These are phyloP conservation scores for Aspergillus wentii DNA, from an alignment of 495 filamentous ascomycete species.

Conservation along the genomic window DNA sequence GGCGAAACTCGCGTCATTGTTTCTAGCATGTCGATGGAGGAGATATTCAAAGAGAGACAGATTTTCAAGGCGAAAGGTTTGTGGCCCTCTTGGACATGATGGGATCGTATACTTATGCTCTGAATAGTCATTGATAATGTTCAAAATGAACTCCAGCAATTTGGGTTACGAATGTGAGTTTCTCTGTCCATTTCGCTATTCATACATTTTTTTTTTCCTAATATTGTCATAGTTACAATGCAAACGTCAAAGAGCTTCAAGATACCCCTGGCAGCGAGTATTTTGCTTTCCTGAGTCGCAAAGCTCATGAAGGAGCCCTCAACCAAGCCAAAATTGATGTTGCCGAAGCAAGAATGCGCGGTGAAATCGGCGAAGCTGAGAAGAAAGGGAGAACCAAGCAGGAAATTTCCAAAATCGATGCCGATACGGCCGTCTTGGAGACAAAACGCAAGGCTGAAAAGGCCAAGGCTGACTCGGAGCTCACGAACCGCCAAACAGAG, in stretches of 20 bases:
- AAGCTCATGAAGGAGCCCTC: constrained; percentile 76
- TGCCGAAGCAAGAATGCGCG: constrained; percentile 70
- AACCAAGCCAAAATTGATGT: constrained; percentile 79
- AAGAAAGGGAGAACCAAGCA: constrained; percentile 72
- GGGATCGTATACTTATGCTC: constrained; percentile 1
- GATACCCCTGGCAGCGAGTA: constrained; percentile 73
- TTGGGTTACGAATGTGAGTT: constrained; percentile 58
- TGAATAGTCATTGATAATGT: constrained; percentile 65
- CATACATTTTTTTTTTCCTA: constrained; percentile 2
- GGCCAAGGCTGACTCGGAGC: constrained; percentile 67
- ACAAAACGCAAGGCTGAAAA: constrained; percentile 78
- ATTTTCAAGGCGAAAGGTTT: constrained; percentile 62
- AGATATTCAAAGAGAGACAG: constrained; percentile 77
- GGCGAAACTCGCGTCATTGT: constrained; percentile 78
- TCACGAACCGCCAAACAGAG: constrained; percentile 63
- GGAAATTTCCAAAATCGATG: constrained; percentile 77
- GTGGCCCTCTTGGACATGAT: no score
- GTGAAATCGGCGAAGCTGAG: constrained; percentile 75
- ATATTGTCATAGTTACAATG: constrained; percentile 53
- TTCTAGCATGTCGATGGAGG: constrained; percentile 79
- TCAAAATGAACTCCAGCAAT: constrained; percentile 67
- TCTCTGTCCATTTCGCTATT: background rate
- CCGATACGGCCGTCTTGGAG: constrained; percentile 74
- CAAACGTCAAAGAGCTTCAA: constrained; percentile 79
- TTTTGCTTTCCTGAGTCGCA: constrained; percentile 71